Evolutionary conservation across 139 green algal species (phyloP), one percentile per base, ranked within the genome.

Genomic region (Picochlorum sp.): DNA sequence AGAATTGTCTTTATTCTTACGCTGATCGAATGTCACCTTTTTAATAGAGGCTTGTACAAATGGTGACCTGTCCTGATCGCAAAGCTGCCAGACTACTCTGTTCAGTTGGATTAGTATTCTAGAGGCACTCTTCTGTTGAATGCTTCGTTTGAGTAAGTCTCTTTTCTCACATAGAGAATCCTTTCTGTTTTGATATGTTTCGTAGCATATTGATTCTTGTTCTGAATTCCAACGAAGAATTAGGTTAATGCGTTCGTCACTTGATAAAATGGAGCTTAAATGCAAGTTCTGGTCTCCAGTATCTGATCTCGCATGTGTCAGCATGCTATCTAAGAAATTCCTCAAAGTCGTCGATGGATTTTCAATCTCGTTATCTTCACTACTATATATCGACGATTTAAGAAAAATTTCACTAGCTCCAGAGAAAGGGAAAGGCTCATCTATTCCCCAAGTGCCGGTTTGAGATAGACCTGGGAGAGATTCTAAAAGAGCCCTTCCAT

Each of bases 161-260:
- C 69, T 77, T 9, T 68, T 36, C 5, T 61, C 36, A 20, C 52
- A 43, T 29, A 82, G 62, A 28, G 32, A 25, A 7, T 28, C 2
- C 7, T 50, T 53, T 12, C 67, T 54, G 7, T 57, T 51, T 4
- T 64, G 37, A 0, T 77, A 49, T 9, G 67, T 41, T 30, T 53
- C 53, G 18, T 24, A 31, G 1, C 67, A 62, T 4, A 49, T 63
- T 0, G 22, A 51, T 24, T 59, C 54, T 65, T 82, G 74, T 58
- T 82, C 65, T 60, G 63, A 32, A 24, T 61, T 60, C 74, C 74
- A 82, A 13, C 64, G 33, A 54, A 81, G 55, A 63, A 75, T 47
- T 57, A 82, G 63, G n/a, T n/a, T n/a, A n/a, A n/a, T n/a, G n/a
- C n/a, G n/a, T n/a, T n/a, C n/a, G n/a, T n/a, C n/a, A n/a, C n/a